A percentile compares a stretch with the other conserved stretches of the same genome.
These are phyloP conservation scores for Ustilaginoidea virens DNA, from an alignment of 2,329 filamentous ascomycete genomes.

Conservation along the genomic window DNA sequence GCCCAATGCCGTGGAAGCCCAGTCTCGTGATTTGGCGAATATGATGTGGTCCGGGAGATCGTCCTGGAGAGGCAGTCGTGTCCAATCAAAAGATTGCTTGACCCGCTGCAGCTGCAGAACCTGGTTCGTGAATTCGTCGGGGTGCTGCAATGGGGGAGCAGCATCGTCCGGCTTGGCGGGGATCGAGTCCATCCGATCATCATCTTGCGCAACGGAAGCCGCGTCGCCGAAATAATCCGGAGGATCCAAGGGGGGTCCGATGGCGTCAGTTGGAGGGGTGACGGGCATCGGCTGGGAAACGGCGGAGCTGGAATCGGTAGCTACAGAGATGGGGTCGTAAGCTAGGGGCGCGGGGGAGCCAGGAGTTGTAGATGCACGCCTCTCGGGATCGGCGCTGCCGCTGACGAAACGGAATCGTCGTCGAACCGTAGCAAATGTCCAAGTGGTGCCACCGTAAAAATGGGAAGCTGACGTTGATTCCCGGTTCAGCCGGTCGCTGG, in stretches of 20 bases:
- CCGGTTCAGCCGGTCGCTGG: slow-evolving; percentile 31
- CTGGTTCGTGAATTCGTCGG: slow-evolving; percentile 26
- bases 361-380: slow-evolving; percentile 16
- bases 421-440: slow-evolving; percentile 56
- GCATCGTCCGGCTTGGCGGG: slow-evolving; percentile 5
- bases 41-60: slow-evolving; percentile 55
- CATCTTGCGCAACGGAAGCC: slow-evolving; percentile 3
- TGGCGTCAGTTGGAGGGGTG: slow-evolving; percentile 16
- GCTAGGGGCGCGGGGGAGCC: slow-evolving; percentile 23
- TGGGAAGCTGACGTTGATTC: slow-evolving; percentile 39
- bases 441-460: slow-evolving; percentile 47
- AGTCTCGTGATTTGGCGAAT: slow-evolving; percentile 57
- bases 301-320: slow-evolving; percentile 2
- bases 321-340: slow-evolving; percentile 16
- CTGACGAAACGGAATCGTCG: slow-evolving; percentile 55
- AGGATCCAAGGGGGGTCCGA: slow-evolving; percentile 8
- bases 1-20: slow-evolving; percentile 57
- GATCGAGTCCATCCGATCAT: slow-evolving; percentile 2
- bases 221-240: slow-evolving; percentile 28
- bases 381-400: slow-evolving; percentile 25
- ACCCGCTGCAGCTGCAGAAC: slow-evolving; percentile 16
- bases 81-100: slow-evolving; percentile 55
- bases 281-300: slow-evolving; percentile 18
- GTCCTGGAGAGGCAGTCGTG: slow-evolving; percentile 47
- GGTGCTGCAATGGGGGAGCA: slow-evolving; percentile 15